A percentile compares a stretch with the other conserved stretches of the same genome.
These are phyloP conservation scores for Sclerotinia trifoliorum DNA, from an alignment of 2,329 filamentous ascomycete species.

Conservation along the genomic window DNA sequence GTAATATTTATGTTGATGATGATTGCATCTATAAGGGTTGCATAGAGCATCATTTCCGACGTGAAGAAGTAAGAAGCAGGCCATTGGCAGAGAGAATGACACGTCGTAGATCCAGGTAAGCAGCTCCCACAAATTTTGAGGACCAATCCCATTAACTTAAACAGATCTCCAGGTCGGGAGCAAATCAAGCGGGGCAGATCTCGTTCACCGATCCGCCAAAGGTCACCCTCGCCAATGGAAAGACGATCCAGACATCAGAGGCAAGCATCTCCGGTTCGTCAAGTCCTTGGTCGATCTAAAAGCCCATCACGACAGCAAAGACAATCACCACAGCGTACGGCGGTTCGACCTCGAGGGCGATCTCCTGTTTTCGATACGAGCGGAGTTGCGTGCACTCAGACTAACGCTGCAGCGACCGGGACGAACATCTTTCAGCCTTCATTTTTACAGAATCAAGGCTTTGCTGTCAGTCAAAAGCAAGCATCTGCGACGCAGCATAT, in stretches of 20 bases:
- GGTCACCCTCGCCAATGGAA: conserved; percentile 19
- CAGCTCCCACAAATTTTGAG: neutral
- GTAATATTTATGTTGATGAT: conserved; percentile 30
- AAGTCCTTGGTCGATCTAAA: conserved; percentile 3
- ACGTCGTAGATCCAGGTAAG: conserved; percentile 20
- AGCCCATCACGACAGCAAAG: conserved; percentile 15
- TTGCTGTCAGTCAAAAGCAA: neutral
- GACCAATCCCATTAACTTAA: neutral
- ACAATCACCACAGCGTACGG: conserved; percentile 2
- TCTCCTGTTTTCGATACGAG: conserved; percentile 12
- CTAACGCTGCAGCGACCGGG: neutral
- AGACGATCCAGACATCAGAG: conserved; percentile 2
- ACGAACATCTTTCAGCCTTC: neutral
- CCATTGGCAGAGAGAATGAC: conserved; percentile 25
- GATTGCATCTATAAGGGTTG: conserved; percentile 32
- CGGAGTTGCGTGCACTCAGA: neutral
- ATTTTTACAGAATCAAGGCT: neutral
- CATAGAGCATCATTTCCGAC: conserved; percentile 26
- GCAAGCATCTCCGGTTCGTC: conserved; percentile 12
- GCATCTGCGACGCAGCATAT: neutral
- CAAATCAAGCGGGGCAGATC: conserved; percentile 2
- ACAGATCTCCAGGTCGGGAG: conserved; percentile 17
- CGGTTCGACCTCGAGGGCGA: conserved; percentile 9
- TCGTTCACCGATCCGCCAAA: conserved; percentile 18
- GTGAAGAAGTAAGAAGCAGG: conserved; percentile 21